Evolutionary conservation across 306 rosid genomes (phyloP).

Genomic region (Rosa lucieae): DNA sequence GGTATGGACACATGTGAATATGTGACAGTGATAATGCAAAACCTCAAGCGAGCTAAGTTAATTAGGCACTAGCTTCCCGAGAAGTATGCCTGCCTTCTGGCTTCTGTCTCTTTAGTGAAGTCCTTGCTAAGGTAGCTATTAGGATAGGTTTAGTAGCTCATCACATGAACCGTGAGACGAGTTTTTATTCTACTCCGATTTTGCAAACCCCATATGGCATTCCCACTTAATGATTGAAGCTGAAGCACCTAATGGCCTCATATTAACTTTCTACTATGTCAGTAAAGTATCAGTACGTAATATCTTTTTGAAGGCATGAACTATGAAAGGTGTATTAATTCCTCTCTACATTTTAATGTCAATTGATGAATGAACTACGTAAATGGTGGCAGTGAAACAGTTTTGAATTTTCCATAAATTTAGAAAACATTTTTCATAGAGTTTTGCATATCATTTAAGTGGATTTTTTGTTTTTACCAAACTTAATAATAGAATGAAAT

Average conservation of each 20-base stretch:
- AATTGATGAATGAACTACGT: too few species aligned
- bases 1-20: not conserved
- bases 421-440: too few species aligned
- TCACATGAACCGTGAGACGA: not conserved
- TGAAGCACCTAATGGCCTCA: not conserved
- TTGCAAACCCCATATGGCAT: not conserved
- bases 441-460: too few species aligned
- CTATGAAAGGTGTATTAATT: too few species aligned
- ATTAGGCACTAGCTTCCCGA: conserved; percentile 6
- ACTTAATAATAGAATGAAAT: too few species aligned
- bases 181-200: not conserved
- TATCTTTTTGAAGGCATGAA: too few species aligned
- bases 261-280: not conserved
- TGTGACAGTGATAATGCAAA: not conserved
- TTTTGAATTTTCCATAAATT: too few species aligned
- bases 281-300: too few species aligned
- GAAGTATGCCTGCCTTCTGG: conserved; percentile 10
- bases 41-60: not conserved
- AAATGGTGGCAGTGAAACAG: too few species aligned
- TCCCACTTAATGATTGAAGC: not conserved
- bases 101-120: not conserved
- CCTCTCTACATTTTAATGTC: too few species aligned
- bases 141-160: not conserved
- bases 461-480: too few species aligned
- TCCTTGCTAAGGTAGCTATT: not conserved